Percentiles rank a stretch among this genome's conserved stretches.
phyloP scores from a whole-genome alignment of 2,329 filamentous ascomycete genomes.

The Sporothrix euskadiensis region DNA sequence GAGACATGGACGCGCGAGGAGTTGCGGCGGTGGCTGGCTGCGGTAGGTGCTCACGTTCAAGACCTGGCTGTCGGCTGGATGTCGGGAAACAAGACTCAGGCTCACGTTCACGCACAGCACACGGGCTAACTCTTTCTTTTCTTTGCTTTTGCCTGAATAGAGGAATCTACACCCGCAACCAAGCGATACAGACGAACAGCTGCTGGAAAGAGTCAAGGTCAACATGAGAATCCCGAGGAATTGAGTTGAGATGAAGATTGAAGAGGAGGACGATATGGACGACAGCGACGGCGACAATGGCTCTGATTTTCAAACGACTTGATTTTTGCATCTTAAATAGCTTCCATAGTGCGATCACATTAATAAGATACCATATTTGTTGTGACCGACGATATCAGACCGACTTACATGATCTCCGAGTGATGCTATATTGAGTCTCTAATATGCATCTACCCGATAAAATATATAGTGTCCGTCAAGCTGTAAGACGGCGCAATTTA shows the following conservation, averaged over 20 bases:
- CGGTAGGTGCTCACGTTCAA: slow-evolving; percentile 56
- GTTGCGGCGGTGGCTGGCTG: slow-evolving; percentile 75
- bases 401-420: neutral
- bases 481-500: neutral
- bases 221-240: slow-evolving; percentile 48
- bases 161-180: slow-evolving; percentile 50
- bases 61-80: neutral
- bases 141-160: slow-evolving; percentile 37
- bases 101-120: neutral
- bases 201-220: slow-evolving; percentile 49
- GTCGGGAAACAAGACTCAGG: neutral
- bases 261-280: neutral
- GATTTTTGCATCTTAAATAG: neutral
- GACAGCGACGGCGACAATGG: neutral
- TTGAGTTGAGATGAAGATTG: slow-evolving; percentile 31
- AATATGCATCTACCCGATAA: slow-evolving; percentile 1
- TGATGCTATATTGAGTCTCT: neutral
- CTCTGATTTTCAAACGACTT: neutral
- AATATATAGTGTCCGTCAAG: neutral
- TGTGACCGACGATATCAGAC: neutral
- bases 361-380: slow-evolving; percentile 6
- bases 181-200: slow-evolving; percentile 47
- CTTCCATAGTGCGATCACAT: neutral
- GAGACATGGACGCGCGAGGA: slow-evolving; percentile 76
- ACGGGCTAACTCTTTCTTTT: neutral